A percentile compares a stretch with the other conserved stretches of the same genome.
Conservation (phyloP, 2,329 filamentous ascomycete genomes). For the Tolypocladium cylindrosporum region DNA sequence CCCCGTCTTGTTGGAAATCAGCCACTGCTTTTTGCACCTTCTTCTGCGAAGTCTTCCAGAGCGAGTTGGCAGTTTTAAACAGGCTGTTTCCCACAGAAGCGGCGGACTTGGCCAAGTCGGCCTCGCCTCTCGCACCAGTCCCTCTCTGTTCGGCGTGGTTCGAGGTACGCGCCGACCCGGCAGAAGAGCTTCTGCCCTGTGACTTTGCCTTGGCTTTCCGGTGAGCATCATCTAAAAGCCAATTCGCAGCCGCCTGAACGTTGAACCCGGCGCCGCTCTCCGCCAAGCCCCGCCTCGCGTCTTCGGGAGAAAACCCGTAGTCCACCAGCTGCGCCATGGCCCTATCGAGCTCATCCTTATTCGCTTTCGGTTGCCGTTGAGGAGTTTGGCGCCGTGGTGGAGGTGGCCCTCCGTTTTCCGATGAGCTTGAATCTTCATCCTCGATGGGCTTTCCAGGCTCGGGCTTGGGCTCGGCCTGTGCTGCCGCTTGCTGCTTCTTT, state of each 20-base stretch:
- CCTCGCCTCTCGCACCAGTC: constrained; percentile 48
- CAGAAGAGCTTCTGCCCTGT: constrained; percentile 35
- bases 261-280: constrained; percentile 72
- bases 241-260: constrained; percentile 78
- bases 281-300: constrained; percentile 68
- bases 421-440: constrained; percentile 32
- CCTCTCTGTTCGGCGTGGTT: constrained; percentile 20
- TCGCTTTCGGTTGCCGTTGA: constrained; percentile 13
- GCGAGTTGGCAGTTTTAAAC: constrained; percentile 85
- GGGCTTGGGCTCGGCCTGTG: constrained; percentile 17
- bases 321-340: constrained; percentile 84
- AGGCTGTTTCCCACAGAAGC: constrained; percentile 73
- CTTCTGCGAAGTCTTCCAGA: constrained; percentile 94
- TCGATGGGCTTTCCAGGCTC: constrained; percentile 49
- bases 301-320: constrained; percentile 85
- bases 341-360: constrained; percentile 49
- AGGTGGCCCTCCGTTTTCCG: constrained; percentile 27
- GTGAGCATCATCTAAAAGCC: constrained; percentile 86
- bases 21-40: constrained; percentile 86
- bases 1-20: constrained; percentile 64
- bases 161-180: not conserved
- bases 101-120: constrained; percentile 71
- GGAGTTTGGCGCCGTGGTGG: constrained; percentile 10
- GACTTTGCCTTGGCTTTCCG: constrained; percentile 67
- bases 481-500: constrained; percentile 29